phyloP scores from a whole-genome alignment of 352 stramenopile species.

The Peronospora belbahrii region DNA sequence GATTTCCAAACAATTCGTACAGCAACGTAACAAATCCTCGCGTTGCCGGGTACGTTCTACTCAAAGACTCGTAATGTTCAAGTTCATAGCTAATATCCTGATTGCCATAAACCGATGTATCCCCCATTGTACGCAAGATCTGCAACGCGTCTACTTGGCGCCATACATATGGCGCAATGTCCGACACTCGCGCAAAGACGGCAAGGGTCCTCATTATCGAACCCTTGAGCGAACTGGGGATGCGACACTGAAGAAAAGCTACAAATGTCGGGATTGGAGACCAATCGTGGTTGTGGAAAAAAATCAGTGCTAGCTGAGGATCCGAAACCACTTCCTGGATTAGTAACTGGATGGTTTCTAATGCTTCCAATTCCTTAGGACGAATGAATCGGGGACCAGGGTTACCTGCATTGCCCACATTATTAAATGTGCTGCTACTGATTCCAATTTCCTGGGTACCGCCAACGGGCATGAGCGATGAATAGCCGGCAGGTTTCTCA shows the following conservation, averaged over 20 bases:
- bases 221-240: slow-evolving; percentile 78
- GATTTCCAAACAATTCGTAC: slow-evolving; percentile 70
- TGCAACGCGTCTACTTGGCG: slow-evolving; percentile 77
- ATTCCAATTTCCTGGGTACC: slow-evolving; percentile 24
- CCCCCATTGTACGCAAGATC: slow-evolving; percentile 67
- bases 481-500: slow-evolving; percentile 41
- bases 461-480: slow-evolving; percentile 30
- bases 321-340: slow-evolving; percentile 75
- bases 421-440: slow-evolving; percentile 22
- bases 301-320: slow-evolving; percentile 65
- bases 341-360: slow-evolving; percentile 72
- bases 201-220: slow-evolving; percentile 81
- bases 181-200: slow-evolving; percentile 61
- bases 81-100: slow-evolving; percentile 81
- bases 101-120: slow-evolving; percentile 51
- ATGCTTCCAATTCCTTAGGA: slow-evolving; percentile 71
- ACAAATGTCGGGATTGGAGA: slow-evolving; percentile 77
- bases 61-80: slow-evolving; percentile 78
- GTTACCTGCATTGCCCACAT: slow-evolving; percentile 12
- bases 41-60: slow-evolving; percentile 69
- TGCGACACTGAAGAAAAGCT: slow-evolving; percentile 72
- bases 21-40: slow-evolving; percentile 67
- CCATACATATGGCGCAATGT: slow-evolving; percentile 81
- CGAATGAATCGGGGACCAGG: slow-evolving; percentile 65
- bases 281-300: slow-evolving; percentile 85